These are phyloP conservation scores for Canavalia gladiata DNA, from an alignment of 306 rosid genomes.

Conservation along the genomic window DNA sequence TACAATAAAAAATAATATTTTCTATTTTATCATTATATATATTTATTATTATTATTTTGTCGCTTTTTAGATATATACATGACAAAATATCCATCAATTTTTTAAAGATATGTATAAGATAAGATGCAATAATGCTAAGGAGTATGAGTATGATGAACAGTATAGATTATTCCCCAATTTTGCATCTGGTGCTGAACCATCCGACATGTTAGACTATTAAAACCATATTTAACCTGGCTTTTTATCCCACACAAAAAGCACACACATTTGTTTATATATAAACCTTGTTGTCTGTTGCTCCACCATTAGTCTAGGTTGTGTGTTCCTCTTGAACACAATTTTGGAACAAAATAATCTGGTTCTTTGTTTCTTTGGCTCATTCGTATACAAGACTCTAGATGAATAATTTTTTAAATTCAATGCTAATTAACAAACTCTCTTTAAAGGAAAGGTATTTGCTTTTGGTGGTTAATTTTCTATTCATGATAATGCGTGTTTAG, in stretches of 20 bases:
- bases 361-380: constrained; percentile 5
- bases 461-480: constrained; percentile 9
- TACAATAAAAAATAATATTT: too few relatives aligned
- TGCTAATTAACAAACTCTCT: constrained; percentile 1
- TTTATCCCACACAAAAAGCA: constrained; percentile 12
- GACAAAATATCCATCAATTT: too few relatives aligned
- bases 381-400: background rate
- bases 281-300: constrained; percentile 32
- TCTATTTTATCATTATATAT: too few relatives aligned
- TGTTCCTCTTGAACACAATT: constrained; percentile 14
- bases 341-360: constrained; percentile 15
- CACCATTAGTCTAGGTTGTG: background rate
- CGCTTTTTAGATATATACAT: too few relatives aligned
- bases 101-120: constrained; percentile 24
- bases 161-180: constrained; percentile 30
- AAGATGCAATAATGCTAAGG: constrained; percentile 37
- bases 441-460: constrained; percentile 21
- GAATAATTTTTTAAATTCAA: background rate
- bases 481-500: constrained; percentile 32
- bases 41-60: too few relatives aligned
- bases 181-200: constrained; percentile 49
- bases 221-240: constrained; percentile 48
- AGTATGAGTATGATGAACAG: constrained; percentile 34
- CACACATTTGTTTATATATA: constrained; percentile 14
- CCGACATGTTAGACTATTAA: constrained; percentile 59